Evolutionary conservation across 352 stramenopile species (phyloP).

Genomic region (Globisporangium apiculatum): DNA sequence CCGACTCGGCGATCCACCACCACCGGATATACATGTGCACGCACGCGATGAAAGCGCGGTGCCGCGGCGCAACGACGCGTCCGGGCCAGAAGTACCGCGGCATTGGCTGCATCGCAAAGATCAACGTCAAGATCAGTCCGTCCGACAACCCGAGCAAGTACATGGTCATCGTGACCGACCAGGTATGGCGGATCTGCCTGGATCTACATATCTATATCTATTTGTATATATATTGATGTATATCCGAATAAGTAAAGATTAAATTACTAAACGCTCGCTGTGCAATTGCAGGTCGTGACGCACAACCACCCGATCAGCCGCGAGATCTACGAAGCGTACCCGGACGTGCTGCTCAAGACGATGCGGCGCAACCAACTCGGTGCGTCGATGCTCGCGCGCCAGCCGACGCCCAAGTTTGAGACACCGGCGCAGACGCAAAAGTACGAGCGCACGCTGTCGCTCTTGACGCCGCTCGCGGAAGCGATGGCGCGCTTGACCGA

Average conservation of each 20-base stretch:
- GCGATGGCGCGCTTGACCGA: constrained; percentile 61
- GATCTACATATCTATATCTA: not conserved
- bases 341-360: constrained; percentile 77
- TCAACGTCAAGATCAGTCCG: constrained; percentile 83
- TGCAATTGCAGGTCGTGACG: constrained; percentile 51
- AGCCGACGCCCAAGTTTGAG: constrained; percentile 72
- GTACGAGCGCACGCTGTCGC: constrained; percentile 62
- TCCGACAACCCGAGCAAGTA: constrained; percentile 80
- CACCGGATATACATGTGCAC: constrained; percentile 89
- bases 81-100: constrained; percentile 77
- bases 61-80: constrained; percentile 64
- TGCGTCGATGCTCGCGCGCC: constrained; percentile 51
- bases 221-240: not conserved
- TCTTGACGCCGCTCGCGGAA: constrained; percentile 67
- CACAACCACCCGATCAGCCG: constrained; percentile 81
- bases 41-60: constrained; percentile 81
- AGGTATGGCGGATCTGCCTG: constrained; percentile 25
- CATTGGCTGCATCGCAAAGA: constrained; percentile 82
- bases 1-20: constrained; percentile 74
- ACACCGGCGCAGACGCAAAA: constrained; percentile 63
- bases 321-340: constrained; percentile 83
- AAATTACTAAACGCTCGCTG: too few relatives aligned
- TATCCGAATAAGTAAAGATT: not conserved
- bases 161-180: constrained; percentile 83
- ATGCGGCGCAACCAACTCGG: constrained; percentile 75